Base-by-base conservation (phyloP, 2,329 filamentous ascomycete genomes). In the Botrytis paeoniae region DNA sequence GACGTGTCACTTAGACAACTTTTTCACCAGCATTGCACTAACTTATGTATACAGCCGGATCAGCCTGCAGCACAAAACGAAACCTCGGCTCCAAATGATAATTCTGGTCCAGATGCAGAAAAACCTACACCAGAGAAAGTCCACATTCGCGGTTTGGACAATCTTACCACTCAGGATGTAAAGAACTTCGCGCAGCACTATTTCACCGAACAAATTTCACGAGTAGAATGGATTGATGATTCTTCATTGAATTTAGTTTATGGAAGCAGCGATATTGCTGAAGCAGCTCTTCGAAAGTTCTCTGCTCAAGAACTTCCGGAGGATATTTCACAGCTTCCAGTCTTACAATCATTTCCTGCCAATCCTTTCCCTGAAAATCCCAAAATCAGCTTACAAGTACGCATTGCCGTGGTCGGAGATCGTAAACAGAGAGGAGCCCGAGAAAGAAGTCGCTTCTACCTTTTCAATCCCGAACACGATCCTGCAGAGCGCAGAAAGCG, bases 151-250 rank as follows among this genome's bases (percentile, higher is more conserved):
- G 95, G 95, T 32, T 87, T 98, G 5, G 92, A 97, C 79, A 89
- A 91, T 61, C 85, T 98, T 80, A 93, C 92, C 45, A 94, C 94
- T 41, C 87, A 89, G 72, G 90, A 97, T 76, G 91, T 98, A 78
- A 91, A 92, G 78, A 85, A 87, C 74, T 98, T 94, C 78, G 89
- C 93, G 14, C 83, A 85, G 65, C 87, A 93, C 75, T 88, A 96
- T 81, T 94, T 88, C 79, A 83, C 86, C 51, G 81, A 82, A 22
- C 85, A 86, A 72, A 85, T 90, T 73, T 84, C 88, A 72, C 87
- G 88, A 75, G 86, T 98, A 75, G 94, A 98, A 83, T 99, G 96
- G 96, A 94, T 99, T 77, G 93, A 98, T 81, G 96, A 99, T 82
- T 91, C 89, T 10, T 95, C 94, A 0, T 93, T 94, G 75, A 98